These are phyloP conservation scores for Penicillium cataractarum DNA, from an alignment of 495 filamentous ascomycete genomes.

Conservation along the genomic window DNA sequence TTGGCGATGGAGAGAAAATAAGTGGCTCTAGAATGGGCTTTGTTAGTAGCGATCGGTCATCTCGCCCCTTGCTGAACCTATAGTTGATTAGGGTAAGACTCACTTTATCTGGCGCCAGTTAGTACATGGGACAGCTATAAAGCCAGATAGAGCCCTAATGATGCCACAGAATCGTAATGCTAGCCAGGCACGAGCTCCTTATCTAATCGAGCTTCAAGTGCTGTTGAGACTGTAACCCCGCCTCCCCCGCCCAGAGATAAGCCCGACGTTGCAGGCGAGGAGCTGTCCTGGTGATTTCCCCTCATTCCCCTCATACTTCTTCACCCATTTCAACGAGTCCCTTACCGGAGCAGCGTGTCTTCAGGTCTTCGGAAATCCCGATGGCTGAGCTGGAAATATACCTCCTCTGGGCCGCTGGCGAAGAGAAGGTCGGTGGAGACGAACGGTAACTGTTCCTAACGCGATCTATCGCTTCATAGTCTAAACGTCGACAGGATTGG, in stretches of 20 bases:
- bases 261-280: background rate
- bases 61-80: background rate
- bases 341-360: background rate
- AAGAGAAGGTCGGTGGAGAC: background rate
- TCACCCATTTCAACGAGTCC: background rate
- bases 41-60: background rate
- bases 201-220: background rate
- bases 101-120: background rate
- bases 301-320: background rate
- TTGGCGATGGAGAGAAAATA: too few relatives aligned
- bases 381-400: background rate
- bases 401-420: background rate
- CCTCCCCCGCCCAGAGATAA: constrained; percentile 7
- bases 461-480: background rate
- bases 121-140: background rate
- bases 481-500: constrained; percentile 18
- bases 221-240: background rate
- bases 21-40: background rate
- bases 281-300: background rate
- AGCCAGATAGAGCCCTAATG: background rate
- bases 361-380: too few relatives aligned
- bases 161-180: background rate
- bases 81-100: background rate
- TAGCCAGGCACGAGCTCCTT: background rate
- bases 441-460: background rate